phyloP scores from a whole-genome alignment of 257 asterid species.

The Gentiana straminea region DNA sequence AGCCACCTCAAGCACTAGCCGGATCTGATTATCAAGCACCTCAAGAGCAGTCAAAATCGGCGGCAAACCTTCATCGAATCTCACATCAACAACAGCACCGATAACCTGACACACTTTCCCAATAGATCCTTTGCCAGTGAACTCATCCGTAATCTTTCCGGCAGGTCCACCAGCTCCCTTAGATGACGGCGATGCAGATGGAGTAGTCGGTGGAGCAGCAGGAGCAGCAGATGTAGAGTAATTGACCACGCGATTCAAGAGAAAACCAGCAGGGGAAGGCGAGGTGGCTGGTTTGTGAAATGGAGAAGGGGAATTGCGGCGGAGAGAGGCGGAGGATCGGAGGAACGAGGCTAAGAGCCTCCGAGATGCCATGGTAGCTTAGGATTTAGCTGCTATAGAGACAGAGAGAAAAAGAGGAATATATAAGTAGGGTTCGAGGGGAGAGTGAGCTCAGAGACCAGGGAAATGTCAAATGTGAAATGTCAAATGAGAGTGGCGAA shows the following conservation, averaged over 20 bases:
- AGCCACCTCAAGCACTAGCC: constrained; percentile 4
- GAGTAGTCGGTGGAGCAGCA: background rate
- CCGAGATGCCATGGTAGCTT: background rate
- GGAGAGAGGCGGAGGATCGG: background rate
- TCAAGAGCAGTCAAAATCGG: constrained; percentile 3
- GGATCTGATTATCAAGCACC: background rate
- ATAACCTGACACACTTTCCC: constrained; percentile 3
- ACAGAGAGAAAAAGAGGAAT: too few relatives aligned
- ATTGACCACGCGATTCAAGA: background rate
- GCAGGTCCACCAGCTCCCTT: background rate
- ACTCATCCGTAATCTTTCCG: background rate
- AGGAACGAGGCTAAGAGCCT: background rate
- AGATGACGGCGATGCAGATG: background rate
- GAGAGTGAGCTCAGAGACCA: too few relatives aligned
- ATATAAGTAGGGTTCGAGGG: too few relatives aligned
- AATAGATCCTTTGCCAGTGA: background rate
- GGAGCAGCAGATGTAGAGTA: background rate
- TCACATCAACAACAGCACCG: constrained; percentile 3
- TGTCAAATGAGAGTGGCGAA: too few relatives aligned
- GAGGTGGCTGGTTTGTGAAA: background rate
- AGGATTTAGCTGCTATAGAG: too few relatives aligned
- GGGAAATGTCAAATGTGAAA: too few relatives aligned
- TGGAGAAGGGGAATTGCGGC: background rate
- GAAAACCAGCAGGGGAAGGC: background rate
- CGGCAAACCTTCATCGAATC: constrained; percentile 2